Conservation (phyloP, 257 asterid species). For the Ophiorrhiza pumila region DNA sequence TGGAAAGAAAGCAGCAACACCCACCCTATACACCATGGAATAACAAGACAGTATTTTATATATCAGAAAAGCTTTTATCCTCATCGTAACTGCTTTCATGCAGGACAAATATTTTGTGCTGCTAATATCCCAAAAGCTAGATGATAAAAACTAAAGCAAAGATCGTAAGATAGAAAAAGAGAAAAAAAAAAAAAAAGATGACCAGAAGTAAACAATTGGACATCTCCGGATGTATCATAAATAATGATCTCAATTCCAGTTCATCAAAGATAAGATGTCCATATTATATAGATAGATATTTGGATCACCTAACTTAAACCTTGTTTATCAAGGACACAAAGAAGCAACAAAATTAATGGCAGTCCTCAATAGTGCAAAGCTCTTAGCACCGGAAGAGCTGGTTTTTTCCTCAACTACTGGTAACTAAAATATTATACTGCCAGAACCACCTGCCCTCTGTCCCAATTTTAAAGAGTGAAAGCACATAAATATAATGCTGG, state of each 20-base stretch:
- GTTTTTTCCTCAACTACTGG: too few species aligned
- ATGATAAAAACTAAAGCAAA: not conserved
- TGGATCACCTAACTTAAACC: constrained; percentile 3
- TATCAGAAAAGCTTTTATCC: not conserved
- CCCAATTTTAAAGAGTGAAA: not conserved
- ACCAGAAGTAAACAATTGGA: not conserved
- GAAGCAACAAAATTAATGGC: constrained; percentile 6
- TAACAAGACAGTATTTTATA: not conserved
- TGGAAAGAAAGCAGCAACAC: not conserved
- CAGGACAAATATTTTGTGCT: constrained; percentile 1
- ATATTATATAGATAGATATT: not conserved
- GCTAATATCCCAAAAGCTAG: not conserved
- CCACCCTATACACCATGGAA: not conserved
- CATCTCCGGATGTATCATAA: too few species aligned
- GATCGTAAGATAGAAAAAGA: not conserved
- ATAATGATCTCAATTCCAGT: not conserved
- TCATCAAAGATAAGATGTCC: not conserved
- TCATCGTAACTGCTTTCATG: not conserved
- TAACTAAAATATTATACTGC: not conserved
- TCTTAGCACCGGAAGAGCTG: not conserved
- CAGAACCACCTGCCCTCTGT: not conserved
- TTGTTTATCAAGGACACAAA: not conserved
- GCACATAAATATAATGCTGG: not conserved
- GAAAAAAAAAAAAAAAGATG: not conserved
- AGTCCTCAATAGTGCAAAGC: not conserved